Base-by-base conservation (phyloP, 352 stramenopile species). In the Phytophthora crassamura region DNA sequence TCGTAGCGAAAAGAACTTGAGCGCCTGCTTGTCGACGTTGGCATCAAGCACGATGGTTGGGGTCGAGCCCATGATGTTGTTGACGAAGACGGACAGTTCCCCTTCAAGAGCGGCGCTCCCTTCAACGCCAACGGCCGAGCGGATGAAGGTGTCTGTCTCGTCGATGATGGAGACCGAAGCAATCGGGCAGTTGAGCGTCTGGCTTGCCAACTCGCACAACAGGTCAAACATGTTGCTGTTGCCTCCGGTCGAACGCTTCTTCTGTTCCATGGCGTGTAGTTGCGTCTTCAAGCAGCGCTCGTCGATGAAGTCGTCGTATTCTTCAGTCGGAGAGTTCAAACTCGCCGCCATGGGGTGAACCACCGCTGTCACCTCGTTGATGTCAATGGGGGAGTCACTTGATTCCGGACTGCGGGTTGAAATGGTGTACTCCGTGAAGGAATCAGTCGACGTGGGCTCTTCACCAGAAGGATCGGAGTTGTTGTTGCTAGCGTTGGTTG, bases 191-290 rank as follows among this genome's bases (percentile, higher is more conserved):
- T 80, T 79, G 28, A 94, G 77, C n/a, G 86, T 91, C 57, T 94
- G 82, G 63, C 86, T 91, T 40, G 86, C 86, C 42, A 94, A 72
- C 49, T 92, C 86, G 58, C 86, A 94, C 35, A 94, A 72, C 22
- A 94, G 70, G 45, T 88, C 83, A 20, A 92, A 92, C 83, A 91
- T 92, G 69, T 89, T 90, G 71, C 78, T 86, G 52, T 73, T 78
- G 36, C 64, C 70, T 2, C 69, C 59, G 15, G 49, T 67, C 14
- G 72, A 72, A 10, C 72, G 60, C 20, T 80, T 82, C 58, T 83
- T 74, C 46, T 82, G 72, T 40, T 87, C 78, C 77, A 89, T 82
- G 18, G 75, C 76, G 15, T 54, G 64, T 28, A 88, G 53, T 50
- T 88, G 81, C 40, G 73, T 80, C 61, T 88, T 90, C 48, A 88